A percentile compares a stretch with the other conserved stretches of the same genome.
Conservation (phyloP, 257 asterid species). For the Perilla frutescens region DNA sequence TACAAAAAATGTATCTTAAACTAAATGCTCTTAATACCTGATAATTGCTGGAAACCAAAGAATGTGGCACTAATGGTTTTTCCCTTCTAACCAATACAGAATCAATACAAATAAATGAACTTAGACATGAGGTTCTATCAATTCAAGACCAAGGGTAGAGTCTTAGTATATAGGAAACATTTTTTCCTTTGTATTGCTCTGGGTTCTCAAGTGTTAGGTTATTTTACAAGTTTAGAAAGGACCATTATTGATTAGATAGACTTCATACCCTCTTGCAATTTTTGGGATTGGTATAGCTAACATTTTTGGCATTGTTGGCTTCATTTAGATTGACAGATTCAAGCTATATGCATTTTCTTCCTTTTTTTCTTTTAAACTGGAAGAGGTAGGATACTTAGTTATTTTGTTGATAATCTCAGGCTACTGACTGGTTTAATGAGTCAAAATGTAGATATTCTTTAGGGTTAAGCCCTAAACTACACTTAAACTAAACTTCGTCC, state of each 20-base stretch:
- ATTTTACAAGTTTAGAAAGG: not conserved
- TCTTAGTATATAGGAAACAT: not conserved
- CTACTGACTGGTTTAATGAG: too few relatives aligned
- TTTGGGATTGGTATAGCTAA: too few relatives aligned
- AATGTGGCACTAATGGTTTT: slow-evolving; percentile 11
- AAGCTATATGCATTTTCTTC: too few relatives aligned
- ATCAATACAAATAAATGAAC: not conserved
- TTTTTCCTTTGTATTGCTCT: not conserved
- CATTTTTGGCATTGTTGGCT: too few relatives aligned
- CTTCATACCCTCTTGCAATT: not conserved
- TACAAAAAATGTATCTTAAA: slow-evolving; percentile 11
- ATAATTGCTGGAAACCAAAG: slow-evolving; percentile 15
- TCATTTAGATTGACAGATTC: too few relatives aligned
- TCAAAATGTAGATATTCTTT: too few relatives aligned
- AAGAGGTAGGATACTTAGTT: too few relatives aligned
- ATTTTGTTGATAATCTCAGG: too few relatives aligned
- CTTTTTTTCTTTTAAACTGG: too few relatives aligned
- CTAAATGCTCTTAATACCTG: slow-evolving; percentile 1
- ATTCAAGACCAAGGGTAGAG: not conserved
- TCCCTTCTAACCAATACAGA: not conserved
- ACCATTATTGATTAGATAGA: not conserved
- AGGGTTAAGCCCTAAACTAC: too few relatives aligned
- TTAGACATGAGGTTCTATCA: slow-evolving; percentile 17
- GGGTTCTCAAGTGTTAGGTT: not conserved
- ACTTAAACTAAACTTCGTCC: too few relatives aligned